A percentile compares a stretch with the other conserved stretches of the same genome.
phyloP scores from a whole-genome alignment of 2,329 filamentous ascomycete species.

The Cordyceps fumosorosea region DNA sequence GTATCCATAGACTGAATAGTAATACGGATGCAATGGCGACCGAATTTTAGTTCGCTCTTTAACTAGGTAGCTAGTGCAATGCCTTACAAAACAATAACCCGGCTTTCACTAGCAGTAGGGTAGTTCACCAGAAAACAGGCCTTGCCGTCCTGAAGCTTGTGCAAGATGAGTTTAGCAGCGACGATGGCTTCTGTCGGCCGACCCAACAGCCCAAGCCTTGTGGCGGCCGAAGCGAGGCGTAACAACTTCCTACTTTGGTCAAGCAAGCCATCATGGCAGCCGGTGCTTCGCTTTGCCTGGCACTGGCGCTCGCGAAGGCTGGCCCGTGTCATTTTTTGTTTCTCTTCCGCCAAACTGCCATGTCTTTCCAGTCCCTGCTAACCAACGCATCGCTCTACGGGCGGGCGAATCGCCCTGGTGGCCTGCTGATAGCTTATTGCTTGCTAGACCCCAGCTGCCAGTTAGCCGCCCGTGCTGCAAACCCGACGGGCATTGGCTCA shows the following conservation, averaged over 20 bases:
- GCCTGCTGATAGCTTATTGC: too few relatives aligned
- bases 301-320: not conserved
- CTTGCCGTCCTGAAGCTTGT: too few relatives aligned
- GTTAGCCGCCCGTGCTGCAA: not conserved
- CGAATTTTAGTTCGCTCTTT: too few relatives aligned
- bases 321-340: not conserved
- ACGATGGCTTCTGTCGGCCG: not conserved
- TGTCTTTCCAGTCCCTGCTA: not conserved
- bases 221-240: not conserved
- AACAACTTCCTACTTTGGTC: not conserved
- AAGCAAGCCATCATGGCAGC: not conserved
- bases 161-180: not conserved
- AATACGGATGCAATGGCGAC: too few relatives aligned
- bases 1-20: too few relatives aligned
- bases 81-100: too few relatives aligned
- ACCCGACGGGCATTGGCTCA: not conserved
- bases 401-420: constrained; percentile 2
- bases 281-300: not conserved
- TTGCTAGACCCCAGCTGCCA: too few relatives aligned
- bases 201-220: not conserved
- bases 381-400: not conserved
- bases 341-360: not conserved
- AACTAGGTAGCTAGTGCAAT: too few relatives aligned
- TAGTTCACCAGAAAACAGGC: too few relatives aligned
- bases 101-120: too few relatives aligned